phyloP scores from a whole-genome alignment of 2,329 filamentous ascomycete species.

The Rachicladosporium sp. region DNA sequence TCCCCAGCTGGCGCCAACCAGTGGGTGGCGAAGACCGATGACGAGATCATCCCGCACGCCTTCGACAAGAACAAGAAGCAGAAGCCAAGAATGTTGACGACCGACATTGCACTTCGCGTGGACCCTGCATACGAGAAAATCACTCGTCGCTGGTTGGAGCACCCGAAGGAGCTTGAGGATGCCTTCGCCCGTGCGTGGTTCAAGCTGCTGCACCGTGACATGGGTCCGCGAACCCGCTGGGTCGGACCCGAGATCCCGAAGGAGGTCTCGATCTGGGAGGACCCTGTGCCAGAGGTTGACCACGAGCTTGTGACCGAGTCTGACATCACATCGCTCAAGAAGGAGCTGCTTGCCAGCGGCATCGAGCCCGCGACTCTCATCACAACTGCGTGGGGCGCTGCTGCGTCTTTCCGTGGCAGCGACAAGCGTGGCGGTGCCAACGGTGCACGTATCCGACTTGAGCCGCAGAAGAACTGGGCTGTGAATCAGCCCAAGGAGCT shows the following conservation, averaged over 20 bases:
- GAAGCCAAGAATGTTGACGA: conserved; percentile 64
- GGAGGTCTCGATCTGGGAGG: conserved; percentile 62
- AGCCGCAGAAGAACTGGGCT: conserved; percentile 59
- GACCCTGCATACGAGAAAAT: conserved; percentile 68
- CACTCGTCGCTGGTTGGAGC: conserved; percentile 54
- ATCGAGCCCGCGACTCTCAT: conserved; percentile 51
- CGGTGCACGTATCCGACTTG: conserved; percentile 62
- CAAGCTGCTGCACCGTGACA: conserved; percentile 71
- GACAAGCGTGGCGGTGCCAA: conserved; percentile 79
- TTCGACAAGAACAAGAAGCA: conserved; percentile 61
- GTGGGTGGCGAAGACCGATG: conserved; percentile 60
- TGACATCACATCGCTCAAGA: conserved; percentile 56
- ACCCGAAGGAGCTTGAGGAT: conserved; percentile 57
- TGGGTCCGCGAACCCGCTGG: conserved; percentile 60
- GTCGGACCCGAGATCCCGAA: conserved; percentile 61
- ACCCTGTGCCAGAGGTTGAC: conserved; percentile 51
- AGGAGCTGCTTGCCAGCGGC: conserved; percentile 52
- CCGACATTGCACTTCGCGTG: conserved; percentile 58
- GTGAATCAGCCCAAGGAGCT: conserved; percentile 60
- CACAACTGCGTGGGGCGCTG: conserved; percentile 55
- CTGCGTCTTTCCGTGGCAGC: conserved; percentile 58
- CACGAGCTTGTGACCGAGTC: conserved; percentile 48
- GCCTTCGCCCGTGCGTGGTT: conserved; percentile 67
- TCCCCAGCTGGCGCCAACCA: conserved; percentile 65
- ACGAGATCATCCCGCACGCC: conserved; percentile 57